A percentile compares a stretch with the other conserved stretches of the same genome.
These are phyloP conservation scores for Debaryomyces subglobosus DNA, from an alignment of 1,139 yeast species.

Conservation along the genomic window DNA sequence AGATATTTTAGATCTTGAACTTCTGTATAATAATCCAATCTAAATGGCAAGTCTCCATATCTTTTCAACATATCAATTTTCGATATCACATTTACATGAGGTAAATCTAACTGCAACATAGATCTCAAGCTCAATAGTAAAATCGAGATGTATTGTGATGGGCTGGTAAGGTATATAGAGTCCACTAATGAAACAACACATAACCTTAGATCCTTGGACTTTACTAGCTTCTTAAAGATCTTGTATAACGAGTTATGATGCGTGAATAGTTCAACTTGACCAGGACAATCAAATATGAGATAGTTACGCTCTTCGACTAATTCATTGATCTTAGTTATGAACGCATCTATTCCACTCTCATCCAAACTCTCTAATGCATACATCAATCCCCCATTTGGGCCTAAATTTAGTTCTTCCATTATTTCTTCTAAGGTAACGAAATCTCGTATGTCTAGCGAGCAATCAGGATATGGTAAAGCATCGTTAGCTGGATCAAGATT, in stretches of 20 bases:
- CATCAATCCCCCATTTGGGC: conserved; percentile 96
- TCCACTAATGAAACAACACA: conserved; percentile 90
- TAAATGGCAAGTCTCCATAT: conserved; percentile 65
- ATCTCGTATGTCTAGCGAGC: conserved; percentile 87
- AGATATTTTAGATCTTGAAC: conserved; percentile 80
- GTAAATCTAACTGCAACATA: conserved; percentile 51
- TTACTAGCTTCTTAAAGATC: conserved; percentile 37
- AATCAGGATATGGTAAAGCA: conserved; percentile 67
- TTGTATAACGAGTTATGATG: conserved; percentile 45
- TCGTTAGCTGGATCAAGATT: conserved; percentile 98
- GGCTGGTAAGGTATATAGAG: conserved; percentile 79
- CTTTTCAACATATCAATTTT: conserved; percentile 80
- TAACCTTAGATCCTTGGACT: conserved; percentile 65
- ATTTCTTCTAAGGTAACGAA: conserved; percentile 85
- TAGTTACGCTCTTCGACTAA: conserved; percentile 66
- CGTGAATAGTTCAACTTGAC: conserved; percentile 52
- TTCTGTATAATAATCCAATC: conserved; percentile 85
- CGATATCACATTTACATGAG: conserved; percentile 60
- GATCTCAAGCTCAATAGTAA: conserved; percentile 75
- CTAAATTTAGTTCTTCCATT: conserved; percentile 78
- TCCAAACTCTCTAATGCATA: conserved; percentile 76
- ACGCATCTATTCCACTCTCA: conserved; percentile 51
- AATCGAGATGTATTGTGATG: conserved; percentile 89
- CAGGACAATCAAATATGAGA: conserved; percentile 83
- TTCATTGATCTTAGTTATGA: conserved; percentile 59